These are phyloP conservation scores for Aspergillus panamensis DNA, from an alignment of 495 filamentous ascomycete genomes.

Conservation along the genomic window DNA sequence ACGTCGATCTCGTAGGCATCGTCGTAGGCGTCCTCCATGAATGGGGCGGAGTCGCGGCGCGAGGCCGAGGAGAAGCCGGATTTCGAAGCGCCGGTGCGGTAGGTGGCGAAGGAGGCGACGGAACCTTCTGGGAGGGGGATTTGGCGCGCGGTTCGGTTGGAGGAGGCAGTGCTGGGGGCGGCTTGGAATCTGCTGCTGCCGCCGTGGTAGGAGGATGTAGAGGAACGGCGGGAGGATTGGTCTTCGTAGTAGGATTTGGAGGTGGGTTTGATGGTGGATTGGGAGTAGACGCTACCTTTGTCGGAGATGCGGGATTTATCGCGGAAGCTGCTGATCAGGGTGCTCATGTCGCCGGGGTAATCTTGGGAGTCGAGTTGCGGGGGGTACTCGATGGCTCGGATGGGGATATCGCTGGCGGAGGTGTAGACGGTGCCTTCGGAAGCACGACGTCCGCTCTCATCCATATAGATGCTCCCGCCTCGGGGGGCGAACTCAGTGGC, in stretches of 20 bases:
- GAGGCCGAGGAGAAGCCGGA: slow-evolving; percentile 24
- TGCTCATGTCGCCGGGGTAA: slow-evolving; percentile 35
- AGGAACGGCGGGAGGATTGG: slow-evolving; percentile 16
- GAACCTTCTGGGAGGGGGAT: slow-evolving; percentile 31
- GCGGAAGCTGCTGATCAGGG: slow-evolving; percentile 41
- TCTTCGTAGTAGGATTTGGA: slow-evolving; percentile 28
- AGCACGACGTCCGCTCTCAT: slow-evolving; percentile 36
- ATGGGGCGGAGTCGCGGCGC: slow-evolving; percentile 40
- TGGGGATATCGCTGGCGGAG: slow-evolving; percentile 28
- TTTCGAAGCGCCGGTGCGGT: slow-evolving; percentile 25
- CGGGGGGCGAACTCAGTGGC: slow-evolving; percentile 34
- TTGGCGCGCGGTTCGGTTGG: slow-evolving; percentile 31
- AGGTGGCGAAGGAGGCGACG: slow-evolving; percentile 20
- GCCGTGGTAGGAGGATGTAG: slow-evolving; percentile 17
- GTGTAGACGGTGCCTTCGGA: slow-evolving; percentile 40
- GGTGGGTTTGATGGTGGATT: slow-evolving; percentile 43
- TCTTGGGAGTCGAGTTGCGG: slow-evolving; percentile 27
- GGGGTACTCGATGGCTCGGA: slow-evolving; percentile 45
- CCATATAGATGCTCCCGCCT: slow-evolving; percentile 26
- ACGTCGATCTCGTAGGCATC: slow-evolving; percentile 28
- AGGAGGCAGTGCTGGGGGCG: slow-evolving; percentile 32
- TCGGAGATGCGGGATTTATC: slow-evolving; percentile 34
- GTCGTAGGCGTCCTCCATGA: slow-evolving; percentile 41
- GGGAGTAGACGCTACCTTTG: slow-evolving; percentile 37
- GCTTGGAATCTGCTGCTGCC: slow-evolving; percentile 13